phyloP scores from a whole-genome alignment of 495 filamentous ascomycete genomes.

The Hyaloscypha hepaticicola region DNA sequence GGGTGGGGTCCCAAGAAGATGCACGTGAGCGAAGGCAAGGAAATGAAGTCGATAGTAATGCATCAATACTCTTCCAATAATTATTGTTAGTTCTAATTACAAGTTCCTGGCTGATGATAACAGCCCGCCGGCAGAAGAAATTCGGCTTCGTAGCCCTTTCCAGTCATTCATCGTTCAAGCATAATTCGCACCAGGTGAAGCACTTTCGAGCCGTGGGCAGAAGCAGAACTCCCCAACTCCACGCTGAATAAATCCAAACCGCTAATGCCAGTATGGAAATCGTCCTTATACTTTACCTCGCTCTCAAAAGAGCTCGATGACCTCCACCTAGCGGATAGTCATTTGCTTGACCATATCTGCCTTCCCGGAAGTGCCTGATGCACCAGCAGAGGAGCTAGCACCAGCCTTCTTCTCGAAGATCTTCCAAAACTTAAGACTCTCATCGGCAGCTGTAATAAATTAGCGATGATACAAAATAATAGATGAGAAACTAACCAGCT shows the following conservation, averaged over 20 bases:
- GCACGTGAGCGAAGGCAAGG: background rate
- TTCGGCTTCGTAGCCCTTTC: constrained; percentile 11
- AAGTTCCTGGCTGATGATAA: constrained; percentile 13
- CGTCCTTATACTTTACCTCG: constrained; percentile 28
- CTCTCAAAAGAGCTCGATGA: constrained; percentile 28
- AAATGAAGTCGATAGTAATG: background rate
- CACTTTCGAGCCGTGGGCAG: constrained; percentile 37
- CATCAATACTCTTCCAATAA: constrained; percentile 19
- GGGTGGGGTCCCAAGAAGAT: background rate
- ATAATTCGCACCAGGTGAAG: constrained; percentile 35
- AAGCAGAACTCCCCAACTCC: constrained; percentile 33
- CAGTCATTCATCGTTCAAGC: constrained; percentile 32
- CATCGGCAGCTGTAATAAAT: constrained; percentile 63
- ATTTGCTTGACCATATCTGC: constrained; percentile 87
- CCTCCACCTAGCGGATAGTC: constrained; percentile 76
- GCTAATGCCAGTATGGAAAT: constrained; percentile 33
- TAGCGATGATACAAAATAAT: constrained; percentile 33
- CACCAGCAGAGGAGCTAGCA: constrained; percentile 55
- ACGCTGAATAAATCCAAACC: constrained; percentile 28
- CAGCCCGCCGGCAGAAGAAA: constrained; percentile 10
- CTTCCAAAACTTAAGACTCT: constrained; percentile 99
- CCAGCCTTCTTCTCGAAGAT: constrained; percentile 97
- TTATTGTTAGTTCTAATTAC: constrained; percentile 23
- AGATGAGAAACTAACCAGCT: constrained; percentile 47
- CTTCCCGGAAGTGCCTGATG: constrained; percentile 53